A percentile compares a stretch with the other conserved stretches of the same genome.
Conservation (phyloP, 495 filamentous ascomycete species). For the Annulohypoxylon nitens region DNA sequence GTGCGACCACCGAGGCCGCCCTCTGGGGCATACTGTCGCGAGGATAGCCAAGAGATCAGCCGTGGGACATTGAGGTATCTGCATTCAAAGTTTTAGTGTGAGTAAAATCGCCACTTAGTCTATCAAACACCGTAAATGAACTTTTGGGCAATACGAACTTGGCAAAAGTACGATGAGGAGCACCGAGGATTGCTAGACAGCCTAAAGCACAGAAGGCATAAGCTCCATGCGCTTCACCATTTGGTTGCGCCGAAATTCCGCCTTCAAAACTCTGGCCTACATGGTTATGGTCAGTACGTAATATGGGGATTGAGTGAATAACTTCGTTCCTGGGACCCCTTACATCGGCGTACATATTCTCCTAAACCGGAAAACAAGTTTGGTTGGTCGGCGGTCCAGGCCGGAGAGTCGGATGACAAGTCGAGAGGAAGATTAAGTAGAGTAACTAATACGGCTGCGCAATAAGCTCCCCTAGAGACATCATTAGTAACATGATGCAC, state of each 20-base stretch:
- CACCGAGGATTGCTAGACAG: conserved; percentile 83
- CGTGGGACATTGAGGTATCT: conserved; percentile 83
- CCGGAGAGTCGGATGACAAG: conserved; percentile 73
- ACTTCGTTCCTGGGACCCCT: conserved; percentile 49
- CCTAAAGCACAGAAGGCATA: conserved; percentile 97
- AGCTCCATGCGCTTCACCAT: conserved; percentile 91
- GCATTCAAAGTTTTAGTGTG: conserved; percentile 30
- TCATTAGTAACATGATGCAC: conserved; percentile 38
- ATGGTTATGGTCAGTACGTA: conserved; percentile 44
- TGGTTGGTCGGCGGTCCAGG: conserved; percentile 58
- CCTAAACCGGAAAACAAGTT: conserved; percentile 75
- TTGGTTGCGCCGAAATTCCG: conserved; percentile 85
- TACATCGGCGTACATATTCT: conserved; percentile 86
- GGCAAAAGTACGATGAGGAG: conserved; percentile 77
- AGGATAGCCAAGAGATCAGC: conserved; percentile 87
- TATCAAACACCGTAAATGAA: conserved; percentile 23
- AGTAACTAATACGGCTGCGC: conserved; percentile 83
- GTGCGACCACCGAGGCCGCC: conserved; percentile 92
- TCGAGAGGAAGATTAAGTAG: conserved; percentile 85
- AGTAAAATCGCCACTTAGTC: conserved; percentile 8
- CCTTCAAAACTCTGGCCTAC: conserved; percentile 94
- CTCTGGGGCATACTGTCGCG: conserved; percentile 90
- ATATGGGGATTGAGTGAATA: conserved; percentile 27
- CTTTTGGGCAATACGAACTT: conserved; percentile 61
- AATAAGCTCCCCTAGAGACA: conserved; percentile 81